phyloP scores from a whole-genome alignment of 164 flowering plant genomes.

The Magnolia changhungtana region DNA sequence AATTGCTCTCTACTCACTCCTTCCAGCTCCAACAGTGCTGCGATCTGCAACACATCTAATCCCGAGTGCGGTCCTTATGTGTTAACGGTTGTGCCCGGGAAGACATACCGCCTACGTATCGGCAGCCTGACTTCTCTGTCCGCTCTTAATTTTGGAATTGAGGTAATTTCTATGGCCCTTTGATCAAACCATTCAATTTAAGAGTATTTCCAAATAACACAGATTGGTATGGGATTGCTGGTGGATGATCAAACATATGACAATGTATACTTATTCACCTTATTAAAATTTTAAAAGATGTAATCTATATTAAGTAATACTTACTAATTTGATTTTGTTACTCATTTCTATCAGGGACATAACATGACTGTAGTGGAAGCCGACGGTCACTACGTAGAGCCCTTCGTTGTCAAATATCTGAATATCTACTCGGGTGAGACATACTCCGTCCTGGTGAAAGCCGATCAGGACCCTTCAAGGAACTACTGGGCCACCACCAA shows the following conservation, averaged over 20 bases:
- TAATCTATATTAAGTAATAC: too few relatives aligned
- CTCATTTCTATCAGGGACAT: conserved; percentile 49
- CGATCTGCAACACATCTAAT: conserved; percentile 47
- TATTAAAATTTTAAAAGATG: too few relatives aligned
- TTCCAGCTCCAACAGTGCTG: conserved; percentile 15
- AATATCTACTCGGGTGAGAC: conserved; percentile 85
- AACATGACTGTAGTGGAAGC: conserved; percentile 90
- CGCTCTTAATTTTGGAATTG: conserved; percentile 73
- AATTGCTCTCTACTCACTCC: conserved; percentile 43
- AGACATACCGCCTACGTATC: conserved; percentile 68
- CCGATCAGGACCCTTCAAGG: conserved; percentile 63
- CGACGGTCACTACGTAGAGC: conserved; percentile 84
- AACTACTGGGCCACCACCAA: conserved; percentile 63
- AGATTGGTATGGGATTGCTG: too few relatives aligned
- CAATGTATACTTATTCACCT: too few relatives aligned
- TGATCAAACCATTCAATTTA: background rate
- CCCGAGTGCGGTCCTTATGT: conserved; percentile 63
- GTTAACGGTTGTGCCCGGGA: conserved; percentile 65
- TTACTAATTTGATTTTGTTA: too few relatives aligned
- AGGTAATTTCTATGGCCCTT: conserved; percentile 32
- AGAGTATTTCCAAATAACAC: background rate
- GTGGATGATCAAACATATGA: too few relatives aligned
- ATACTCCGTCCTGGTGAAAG: conserved; percentile 64
- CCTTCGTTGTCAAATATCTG: conserved; percentile 55
- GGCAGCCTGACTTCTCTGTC: conserved; percentile 69